Percentiles rank a stretch among this genome's conserved stretches.
Evolutionary conservation across 352 stramenopile species (phyloP).

Genomic region (Phytophthora syringae): DNA sequence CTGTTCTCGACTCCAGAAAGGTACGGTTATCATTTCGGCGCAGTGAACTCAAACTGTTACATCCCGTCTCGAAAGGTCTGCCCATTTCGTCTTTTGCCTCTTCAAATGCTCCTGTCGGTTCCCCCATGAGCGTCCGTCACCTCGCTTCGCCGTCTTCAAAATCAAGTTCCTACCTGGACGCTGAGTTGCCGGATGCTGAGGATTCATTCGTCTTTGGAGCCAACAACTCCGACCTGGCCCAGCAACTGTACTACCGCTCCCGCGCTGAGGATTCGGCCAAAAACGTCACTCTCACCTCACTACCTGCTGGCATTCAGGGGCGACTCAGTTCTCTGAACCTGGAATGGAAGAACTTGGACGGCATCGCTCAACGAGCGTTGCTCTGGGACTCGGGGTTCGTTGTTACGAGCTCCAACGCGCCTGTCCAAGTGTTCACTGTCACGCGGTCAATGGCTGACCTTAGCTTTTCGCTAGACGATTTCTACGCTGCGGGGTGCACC

Average conservation of each 20-base stretch:
- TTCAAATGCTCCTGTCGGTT: too few relatives aligned
- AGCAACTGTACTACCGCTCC: conserved; percentile 25
- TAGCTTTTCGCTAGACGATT: background rate
- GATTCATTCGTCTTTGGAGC: conserved; percentile 24
- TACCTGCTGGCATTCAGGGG: conserved; percentile 2
- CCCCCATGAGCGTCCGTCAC: too few relatives aligned
- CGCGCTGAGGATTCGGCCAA: background rate
- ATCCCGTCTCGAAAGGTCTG: too few relatives aligned
- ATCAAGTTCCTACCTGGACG: background rate
- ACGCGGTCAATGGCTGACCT: background rate
- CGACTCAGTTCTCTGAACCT: conserved; percentile 3
- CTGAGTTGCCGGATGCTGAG: background rate
- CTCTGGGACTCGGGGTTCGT: conserved; percentile 19
- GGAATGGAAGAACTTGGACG: background rate
- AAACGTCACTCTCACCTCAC: background rate
- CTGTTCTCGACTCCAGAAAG: too few relatives aligned
- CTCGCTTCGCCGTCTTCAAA: background rate
- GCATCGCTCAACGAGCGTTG: conserved; percentile 18
- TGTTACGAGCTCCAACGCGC: background rate
- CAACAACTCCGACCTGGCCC: conserved; percentile 31
- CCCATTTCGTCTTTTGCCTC: too few relatives aligned
- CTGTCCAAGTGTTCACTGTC: conserved; percentile 1
- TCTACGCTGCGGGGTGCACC: background rate
- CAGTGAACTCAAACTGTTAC: too few relatives aligned
- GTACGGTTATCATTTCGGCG: too few relatives aligned